Evolutionary conservation across 306 rosid genomes (phyloP).

Genomic region (Ziziphus jujuba): DNA sequence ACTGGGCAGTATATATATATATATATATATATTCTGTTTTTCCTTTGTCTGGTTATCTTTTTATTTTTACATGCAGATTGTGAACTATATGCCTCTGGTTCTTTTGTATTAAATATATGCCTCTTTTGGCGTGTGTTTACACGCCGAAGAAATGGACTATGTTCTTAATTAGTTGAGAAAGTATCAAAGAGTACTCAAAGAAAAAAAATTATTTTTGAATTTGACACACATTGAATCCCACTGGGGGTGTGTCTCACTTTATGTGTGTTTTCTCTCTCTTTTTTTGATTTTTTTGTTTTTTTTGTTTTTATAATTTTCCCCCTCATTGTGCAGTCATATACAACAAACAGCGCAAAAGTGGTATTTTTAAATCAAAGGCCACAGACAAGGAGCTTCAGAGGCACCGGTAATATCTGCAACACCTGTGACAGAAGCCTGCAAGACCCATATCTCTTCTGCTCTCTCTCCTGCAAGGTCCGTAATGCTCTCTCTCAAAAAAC

Average conservation of each 20-base stretch:
- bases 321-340: constrained; percentile 71
- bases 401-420: constrained; percentile 75
- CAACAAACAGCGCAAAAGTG: constrained; percentile 87
- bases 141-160: neutral
- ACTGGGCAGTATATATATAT: too few relatives aligned
- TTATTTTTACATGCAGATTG: constrained; percentile 8
- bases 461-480: constrained; percentile 85
- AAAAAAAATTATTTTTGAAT: too few relatives aligned
- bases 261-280: neutral
- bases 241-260: neutral
- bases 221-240: neutral
- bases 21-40: too few relatives aligned
- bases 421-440: constrained; percentile 90
- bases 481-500: neutral
- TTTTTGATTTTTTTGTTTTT: neutral
- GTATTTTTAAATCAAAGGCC: constrained; percentile 83
- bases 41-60: neutral
- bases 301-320: too few relatives aligned
- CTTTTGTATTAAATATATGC: too few relatives aligned
- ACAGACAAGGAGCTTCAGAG: constrained; percentile 59
- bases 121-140: neutral
- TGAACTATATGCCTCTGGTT: neutral
- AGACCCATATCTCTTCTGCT: constrained; percentile 79
- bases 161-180: too few relatives aligned
- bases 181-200: too few relatives aligned